Conservation (phyloP, 106 monocot species). For the Vanilla planifolia region DNA sequence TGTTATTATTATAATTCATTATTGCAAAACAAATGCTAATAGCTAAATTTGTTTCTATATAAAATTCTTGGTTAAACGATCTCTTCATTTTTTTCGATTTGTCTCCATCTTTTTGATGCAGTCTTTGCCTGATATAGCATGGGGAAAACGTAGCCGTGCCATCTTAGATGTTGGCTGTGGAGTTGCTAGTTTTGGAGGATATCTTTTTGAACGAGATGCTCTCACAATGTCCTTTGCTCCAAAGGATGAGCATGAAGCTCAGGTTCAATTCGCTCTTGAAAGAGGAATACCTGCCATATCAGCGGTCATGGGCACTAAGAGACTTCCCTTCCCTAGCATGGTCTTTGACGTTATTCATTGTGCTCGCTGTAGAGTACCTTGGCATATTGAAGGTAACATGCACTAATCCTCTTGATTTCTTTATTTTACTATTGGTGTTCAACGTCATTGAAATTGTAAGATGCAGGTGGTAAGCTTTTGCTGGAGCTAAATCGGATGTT, state of each 20-base stretch:
- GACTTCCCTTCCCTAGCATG: slow-evolving; percentile 71
- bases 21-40: too few species aligned
- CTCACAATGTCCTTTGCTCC: slow-evolving; percentile 95
- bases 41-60: background rate
- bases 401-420: background rate
- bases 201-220: slow-evolving; percentile 76
- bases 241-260: slow-evolving; percentile 97
- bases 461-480: slow-evolving; percentile 76
- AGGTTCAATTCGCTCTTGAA: slow-evolving; percentile 93
- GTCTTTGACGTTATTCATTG: slow-evolving; percentile 88
- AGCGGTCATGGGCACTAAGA: slow-evolving; percentile 90
- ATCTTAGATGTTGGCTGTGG: slow-evolving; percentile 94
- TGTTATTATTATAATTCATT: background rate
- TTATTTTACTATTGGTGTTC: background rate
- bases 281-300: slow-evolving; percentile 92
- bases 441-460: slow-evolving; percentile 7
- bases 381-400: slow-evolving; percentile 78
- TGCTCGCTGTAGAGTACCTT: slow-evolving; percentile 92
- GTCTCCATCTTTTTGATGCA: slow-evolving; percentile 15
- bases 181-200: slow-evolving; percentile 92
- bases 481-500: slow-evolving; percentile 85
- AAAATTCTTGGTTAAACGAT: background rate
- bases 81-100: background rate
- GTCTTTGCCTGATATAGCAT: slow-evolving; percentile 62
- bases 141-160: slow-evolving; percentile 74